Evolutionary conservation across 495 filamentous ascomycete species (phyloP), one percentile per base, ranked within the genome.

Genomic region (Venustampulla echinocandica): DNA sequence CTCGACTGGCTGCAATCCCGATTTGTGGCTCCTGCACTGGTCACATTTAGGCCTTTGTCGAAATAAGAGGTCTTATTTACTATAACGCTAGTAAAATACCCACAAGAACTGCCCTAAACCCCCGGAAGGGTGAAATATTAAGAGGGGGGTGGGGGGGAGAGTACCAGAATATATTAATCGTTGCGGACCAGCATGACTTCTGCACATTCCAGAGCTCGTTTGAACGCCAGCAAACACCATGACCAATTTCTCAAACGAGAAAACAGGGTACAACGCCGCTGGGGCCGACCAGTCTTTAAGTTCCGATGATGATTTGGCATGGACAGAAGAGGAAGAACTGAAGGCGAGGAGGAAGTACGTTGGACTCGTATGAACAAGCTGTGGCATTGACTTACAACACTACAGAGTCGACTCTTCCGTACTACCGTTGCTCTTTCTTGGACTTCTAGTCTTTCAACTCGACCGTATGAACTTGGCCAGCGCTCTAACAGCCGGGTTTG

Each of bases 401-500:
- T 35, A 14, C 22, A 46, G 43, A 24, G 13, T 46, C 15, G 43
- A 46, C 20, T 28, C 32, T 32, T 34, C 32, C 43, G 20, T 46
- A 25, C 22, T 47, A 22, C 44, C 44, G 17, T 24, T 47, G 10
- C 35, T 47, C 34, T 27, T 93, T 33, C 64, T 95, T 57, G 93
- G 92, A 57, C 65, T 92, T 19, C 67, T 93, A 23, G 87, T 87
- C 35, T 92, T 93, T 59, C 39, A 50, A 44, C 64, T 94, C 33
- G 87, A 94, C 63, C 75, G 87, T 62, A 79, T 58, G 45, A 87
- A 86, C 55, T 80, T 60, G 4, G 54, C 57, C 38, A 62, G 56
- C 41, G 56, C 59, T 18, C 17, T 46, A 5, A 50, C 54, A 11
- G 50, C 49, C 28, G 54, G 52, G 39, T 53, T 62, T 84, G 53